Conservation (phyloP, 179 eudicot species). For the Heliamphora pulchella region DNA sequence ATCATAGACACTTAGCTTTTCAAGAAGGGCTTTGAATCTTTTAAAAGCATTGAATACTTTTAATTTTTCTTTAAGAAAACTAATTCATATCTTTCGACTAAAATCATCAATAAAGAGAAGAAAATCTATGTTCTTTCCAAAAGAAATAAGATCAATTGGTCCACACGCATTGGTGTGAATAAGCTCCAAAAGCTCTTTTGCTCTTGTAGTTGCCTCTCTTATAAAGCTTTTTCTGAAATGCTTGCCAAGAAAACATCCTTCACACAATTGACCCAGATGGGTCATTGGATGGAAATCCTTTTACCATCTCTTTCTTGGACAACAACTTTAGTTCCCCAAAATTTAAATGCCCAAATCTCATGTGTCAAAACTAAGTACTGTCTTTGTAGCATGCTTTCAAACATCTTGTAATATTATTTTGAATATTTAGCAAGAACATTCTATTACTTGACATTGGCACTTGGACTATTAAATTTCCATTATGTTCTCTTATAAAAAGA, state of each 20-base stretch:
- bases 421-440: slow-evolving; percentile 8
- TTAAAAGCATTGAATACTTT: background rate
- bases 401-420: background rate
- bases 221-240: background rate
- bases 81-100: background rate
- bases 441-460: background rate
- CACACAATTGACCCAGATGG: slow-evolving; percentile 9
- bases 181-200: background rate
- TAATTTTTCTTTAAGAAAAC: background rate
- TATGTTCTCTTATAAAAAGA: background rate
- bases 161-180: background rate
- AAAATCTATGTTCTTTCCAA: background rate
- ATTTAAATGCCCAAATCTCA: slow-evolving; percentile 10
- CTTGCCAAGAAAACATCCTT: slow-evolving; percentile 10
- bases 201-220: background rate
- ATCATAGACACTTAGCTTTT: slow-evolving; percentile 8
- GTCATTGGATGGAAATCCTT: background rate
- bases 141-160: background rate
- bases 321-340: background rate
- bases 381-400: slow-evolving; percentile 11
- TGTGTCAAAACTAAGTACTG: background rate
- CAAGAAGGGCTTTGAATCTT: background rate
- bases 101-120: background rate
- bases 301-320: background rate
- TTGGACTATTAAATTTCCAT: background rate